Percentiles rank a stretch among this genome's conserved stretches.
phyloP scores from a whole-genome alignment of 1,139 yeast species.

The Tardiomyces depauwii region DNA sequence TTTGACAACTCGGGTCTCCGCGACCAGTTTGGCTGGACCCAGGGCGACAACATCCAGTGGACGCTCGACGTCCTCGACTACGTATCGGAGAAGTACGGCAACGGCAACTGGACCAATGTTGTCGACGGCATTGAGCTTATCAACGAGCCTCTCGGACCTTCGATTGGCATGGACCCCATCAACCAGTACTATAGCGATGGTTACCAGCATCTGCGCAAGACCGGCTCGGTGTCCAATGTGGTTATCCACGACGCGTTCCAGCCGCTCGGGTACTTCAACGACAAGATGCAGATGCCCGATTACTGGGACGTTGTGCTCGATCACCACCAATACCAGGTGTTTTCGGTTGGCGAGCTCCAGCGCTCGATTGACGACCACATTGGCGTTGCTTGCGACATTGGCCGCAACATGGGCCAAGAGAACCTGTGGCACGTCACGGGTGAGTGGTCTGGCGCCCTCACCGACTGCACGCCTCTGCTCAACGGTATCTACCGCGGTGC shows the following conservation, averaged over 20 bases:
- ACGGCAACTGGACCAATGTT: conserved; percentile 52
- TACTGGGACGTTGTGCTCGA: conserved; percentile 67
- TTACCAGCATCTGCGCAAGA: conserved; percentile 39
- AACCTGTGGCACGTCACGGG: conserved; percentile 71
- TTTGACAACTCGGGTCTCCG: conserved; percentile 90
- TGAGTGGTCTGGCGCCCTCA: conserved; percentile 90
- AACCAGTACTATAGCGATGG: conserved; percentile 45
- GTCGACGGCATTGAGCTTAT: conserved; percentile 75
- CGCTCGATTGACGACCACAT: conserved; percentile 52
- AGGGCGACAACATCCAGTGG: conserved; percentile 36
- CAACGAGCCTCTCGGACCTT: conserved; percentile 82
- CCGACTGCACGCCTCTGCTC: conserved; percentile 87
- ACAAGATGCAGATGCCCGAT: conserved; percentile 32
- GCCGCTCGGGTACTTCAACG: conserved; percentile 50
- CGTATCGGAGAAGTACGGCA: conserved; percentile 54
- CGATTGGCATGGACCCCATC: conserved; percentile 46
- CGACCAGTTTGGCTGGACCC: conserved; percentile 37
- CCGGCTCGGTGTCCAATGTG: conserved; percentile 40
- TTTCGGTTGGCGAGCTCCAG: conserved; percentile 49
- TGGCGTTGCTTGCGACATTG: conserved; percentile 51
- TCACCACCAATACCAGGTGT: conserved; percentile 89
- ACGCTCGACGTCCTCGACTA: conserved; percentile 38
- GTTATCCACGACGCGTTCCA: conserved; percentile 70
- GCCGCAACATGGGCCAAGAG: conserved; percentile 40
- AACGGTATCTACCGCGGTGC: conserved; percentile 89